Percentiles rank a stretch among this genome's conserved stretches.
These are phyloP conservation scores for Haplosporangium sp. DNA, from an alignment of 371 early-diverging fungal species.

Conservation along the genomic window DNA sequence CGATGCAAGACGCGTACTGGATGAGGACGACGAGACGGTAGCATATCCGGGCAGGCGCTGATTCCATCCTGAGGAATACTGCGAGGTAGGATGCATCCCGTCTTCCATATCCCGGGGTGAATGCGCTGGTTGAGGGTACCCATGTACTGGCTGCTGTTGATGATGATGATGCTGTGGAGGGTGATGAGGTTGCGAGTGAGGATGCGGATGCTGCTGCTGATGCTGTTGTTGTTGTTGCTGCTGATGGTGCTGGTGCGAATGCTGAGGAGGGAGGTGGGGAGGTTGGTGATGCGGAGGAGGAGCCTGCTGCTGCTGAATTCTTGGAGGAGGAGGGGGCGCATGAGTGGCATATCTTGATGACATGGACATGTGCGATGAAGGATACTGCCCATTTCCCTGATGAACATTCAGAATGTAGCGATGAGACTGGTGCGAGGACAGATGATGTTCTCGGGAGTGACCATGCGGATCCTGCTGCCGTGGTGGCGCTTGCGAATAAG, in stretches of 20 bases:
- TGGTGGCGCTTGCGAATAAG: conserved; percentile 21
- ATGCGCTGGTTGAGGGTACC: conserved; percentile 19
- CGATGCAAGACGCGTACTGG: conserved; percentile 39
- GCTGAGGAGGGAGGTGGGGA: conserved; percentile 12
- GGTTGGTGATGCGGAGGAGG: conserved; percentile 8
- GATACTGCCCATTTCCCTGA: conserved; percentile 32
- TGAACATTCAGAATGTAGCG: conserved; percentile 30
- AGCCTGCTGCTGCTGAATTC: conserved; percentile 20
- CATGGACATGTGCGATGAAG: conserved; percentile 44
- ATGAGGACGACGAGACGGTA: conserved; percentile 39
- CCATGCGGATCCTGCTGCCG: conserved; percentile 30
- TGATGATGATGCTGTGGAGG: conserved; percentile 30
- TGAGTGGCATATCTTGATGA: conserved; percentile 47
- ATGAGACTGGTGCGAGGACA: conserved; percentile 8
- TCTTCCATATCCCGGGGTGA: conserved; percentile 42
- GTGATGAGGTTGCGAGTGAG: conserved; percentile 21
- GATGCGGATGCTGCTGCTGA: conserved; percentile 7
- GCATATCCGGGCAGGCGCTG: conserved; percentile 50
- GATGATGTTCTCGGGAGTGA: conserved; percentile 6
- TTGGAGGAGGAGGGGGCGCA: conserved; percentile 33
- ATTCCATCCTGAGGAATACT: conserved; percentile 52
- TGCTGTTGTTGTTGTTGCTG: conserved; percentile 24
- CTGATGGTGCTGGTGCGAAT: conserved; percentile 15
- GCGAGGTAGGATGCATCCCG: conserved; percentile 31
- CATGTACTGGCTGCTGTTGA: conserved; percentile 19